phyloP scores from a whole-genome alignment of 78 protist species.

The Pelomyxa schiedti region DNA sequence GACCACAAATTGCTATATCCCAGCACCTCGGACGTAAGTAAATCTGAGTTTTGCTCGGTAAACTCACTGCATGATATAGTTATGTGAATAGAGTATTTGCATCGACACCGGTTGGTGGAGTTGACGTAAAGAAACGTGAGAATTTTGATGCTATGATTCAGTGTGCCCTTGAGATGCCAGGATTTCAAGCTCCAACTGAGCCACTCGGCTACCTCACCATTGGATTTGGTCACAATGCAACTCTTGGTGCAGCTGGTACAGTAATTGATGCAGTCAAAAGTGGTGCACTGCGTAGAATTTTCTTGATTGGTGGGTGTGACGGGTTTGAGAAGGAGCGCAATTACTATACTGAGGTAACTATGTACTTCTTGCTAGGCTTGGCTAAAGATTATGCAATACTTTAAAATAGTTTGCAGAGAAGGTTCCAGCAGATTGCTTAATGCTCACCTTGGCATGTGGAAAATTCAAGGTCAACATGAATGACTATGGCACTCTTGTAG shows the following conservation, averaged over 20 bases:
- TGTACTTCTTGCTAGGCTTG: too few relatives aligned
- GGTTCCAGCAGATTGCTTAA: background rate
- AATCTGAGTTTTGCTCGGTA: too few relatives aligned
- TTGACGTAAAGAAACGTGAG: constrained; percentile 16
- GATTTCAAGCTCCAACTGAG: too few relatives aligned
- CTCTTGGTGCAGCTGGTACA: constrained; percentile 25
- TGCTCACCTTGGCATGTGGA: constrained; percentile 32
- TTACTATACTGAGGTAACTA: constrained; percentile 66
- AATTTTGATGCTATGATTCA: too few relatives aligned
- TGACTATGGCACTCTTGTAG: constrained; percentile 53
- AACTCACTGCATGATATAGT: too few relatives aligned
- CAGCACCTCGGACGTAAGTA: constrained; percentile 10
- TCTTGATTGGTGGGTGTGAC: constrained; percentile 81
- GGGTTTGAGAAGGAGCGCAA: constrained; percentile 50
- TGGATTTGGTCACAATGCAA: constrained; percentile 6
- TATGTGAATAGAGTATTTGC: constrained; percentile 55
- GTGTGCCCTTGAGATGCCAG: too few relatives aligned
- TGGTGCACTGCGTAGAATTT: constrained; percentile 51
- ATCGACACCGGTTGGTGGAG: constrained; percentile 25
- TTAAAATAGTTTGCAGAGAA: too few relatives aligned
- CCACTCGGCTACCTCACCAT: too few relatives aligned
- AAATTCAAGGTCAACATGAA: constrained; percentile 48
- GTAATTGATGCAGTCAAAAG: constrained; percentile 40
- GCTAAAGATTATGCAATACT: too few relatives aligned
- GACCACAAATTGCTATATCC: constrained; percentile 77